Evolutionary conservation across 768 basidiomycete genomes (phyloP).

Genomic region (Boletus sp.): DNA sequence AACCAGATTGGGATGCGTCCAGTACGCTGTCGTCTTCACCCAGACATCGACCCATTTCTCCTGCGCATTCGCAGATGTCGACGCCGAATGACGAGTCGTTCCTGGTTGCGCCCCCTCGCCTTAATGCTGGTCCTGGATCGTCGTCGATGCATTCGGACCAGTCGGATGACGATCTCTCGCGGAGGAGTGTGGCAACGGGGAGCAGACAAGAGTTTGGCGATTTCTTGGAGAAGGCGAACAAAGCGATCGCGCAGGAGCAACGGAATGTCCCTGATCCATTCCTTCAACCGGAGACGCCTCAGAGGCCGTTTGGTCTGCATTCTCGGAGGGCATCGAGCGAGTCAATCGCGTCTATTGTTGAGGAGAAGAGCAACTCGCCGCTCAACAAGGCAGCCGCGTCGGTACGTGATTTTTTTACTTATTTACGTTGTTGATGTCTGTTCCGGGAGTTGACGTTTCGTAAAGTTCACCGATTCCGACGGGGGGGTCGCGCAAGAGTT

Average conservation of each 20-base stretch:
- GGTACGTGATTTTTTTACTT: conserved; percentile 40
- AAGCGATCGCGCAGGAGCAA: conserved; percentile 76
- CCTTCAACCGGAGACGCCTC: conserved; percentile 58
- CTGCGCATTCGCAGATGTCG: conserved; percentile 60
- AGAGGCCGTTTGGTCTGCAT: conserved; percentile 74
- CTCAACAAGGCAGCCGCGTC: conserved; percentile 92
- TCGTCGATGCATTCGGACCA: conserved; percentile 44
- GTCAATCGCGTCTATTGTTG: conserved; percentile 86
- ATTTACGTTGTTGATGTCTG: background rate
- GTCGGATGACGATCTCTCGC: conserved; percentile 58
- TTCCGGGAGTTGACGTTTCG: background rate
- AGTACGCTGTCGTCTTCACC: conserved; percentile 43
- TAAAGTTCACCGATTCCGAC: conserved; percentile 88
- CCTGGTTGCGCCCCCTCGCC: conserved; percentile 35
- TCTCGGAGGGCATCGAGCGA: conserved; percentile 84
- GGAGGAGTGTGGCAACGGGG: conserved; percentile 28
- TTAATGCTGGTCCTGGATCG: conserved; percentile 28
- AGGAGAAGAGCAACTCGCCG: conserved; percentile 87
- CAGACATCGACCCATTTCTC: conserved; percentile 48
- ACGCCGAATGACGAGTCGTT: conserved; percentile 43
- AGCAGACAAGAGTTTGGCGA: conserved; percentile 54
- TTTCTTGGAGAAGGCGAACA: conserved; percentile 85
- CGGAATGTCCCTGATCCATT: conserved; percentile 83
- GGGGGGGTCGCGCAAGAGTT: conserved; percentile 90
- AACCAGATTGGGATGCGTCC: conserved; percentile 75